phyloP scores from a whole-genome alignment of 2,329 filamentous ascomycete genomes.

The Verticillium alfalfae region DNA sequence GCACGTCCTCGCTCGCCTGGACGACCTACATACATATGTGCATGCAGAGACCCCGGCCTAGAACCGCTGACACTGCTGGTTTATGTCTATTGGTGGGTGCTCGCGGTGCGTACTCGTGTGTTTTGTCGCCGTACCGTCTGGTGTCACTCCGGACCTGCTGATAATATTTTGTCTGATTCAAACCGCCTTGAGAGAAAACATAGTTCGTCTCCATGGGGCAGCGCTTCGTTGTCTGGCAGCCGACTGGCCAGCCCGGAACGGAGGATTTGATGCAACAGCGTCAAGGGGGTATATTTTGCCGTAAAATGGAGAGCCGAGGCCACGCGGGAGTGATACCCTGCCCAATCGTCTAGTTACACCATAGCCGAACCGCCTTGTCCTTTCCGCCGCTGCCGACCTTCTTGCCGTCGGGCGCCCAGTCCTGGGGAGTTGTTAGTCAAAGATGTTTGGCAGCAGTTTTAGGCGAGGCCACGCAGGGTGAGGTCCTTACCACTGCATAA shows the following conservation, averaged over 20 bases:
- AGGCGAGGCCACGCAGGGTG: background rate
- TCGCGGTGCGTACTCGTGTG: background rate
- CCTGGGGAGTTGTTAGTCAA: constrained; percentile 22
- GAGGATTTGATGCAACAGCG: background rate
- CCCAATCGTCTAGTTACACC: constrained; percentile 47
- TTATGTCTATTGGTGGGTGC: background rate
- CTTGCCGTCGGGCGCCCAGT: constrained; percentile 90
- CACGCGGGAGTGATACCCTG: background rate
- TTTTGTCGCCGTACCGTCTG: background rate
- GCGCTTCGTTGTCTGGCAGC: too few relatives aligned
- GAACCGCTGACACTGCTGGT: background rate
- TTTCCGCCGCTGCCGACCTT: constrained; percentile 88
- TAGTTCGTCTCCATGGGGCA: too few relatives aligned
- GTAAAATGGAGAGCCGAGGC: background rate
- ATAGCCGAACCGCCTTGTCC: constrained; percentile 72
- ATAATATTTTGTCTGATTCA: too few relatives aligned
- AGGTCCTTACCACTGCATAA: constrained; percentile 60
- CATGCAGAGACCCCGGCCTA: background rate
- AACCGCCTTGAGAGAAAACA: too few relatives aligned
- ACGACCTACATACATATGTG: background rate
- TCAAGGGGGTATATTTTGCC: background rate
- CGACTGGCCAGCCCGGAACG: too few relatives aligned
- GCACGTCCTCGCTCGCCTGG: background rate
- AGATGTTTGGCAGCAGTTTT: background rate
- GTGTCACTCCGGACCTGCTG: background rate